These are phyloP conservation scores for Rhodotorula babjevae DNA, from an alignment of 768 basidiomycete genomes.

Conservation along the genomic window DNA sequence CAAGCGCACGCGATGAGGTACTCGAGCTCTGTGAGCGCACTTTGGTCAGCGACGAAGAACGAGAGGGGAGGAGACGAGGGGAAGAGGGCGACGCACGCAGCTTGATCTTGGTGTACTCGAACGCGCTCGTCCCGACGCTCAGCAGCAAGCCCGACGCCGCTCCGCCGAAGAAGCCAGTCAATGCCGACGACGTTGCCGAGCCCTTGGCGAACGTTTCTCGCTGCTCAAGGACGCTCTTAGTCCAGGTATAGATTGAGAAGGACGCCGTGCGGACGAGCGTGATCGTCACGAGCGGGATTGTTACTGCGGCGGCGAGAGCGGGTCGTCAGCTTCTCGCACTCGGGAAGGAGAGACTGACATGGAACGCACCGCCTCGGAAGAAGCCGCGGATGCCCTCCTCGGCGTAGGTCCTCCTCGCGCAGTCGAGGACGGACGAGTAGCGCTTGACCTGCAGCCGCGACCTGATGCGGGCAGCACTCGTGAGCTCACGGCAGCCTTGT, in stretches of 20 bases:
- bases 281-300: conserved; percentile 51
- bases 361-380: conserved; percentile 54
- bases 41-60: background rate
- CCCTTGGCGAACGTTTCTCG: conserved; percentile 54
- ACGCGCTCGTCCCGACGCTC: conserved; percentile 33
- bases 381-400: conserved; percentile 63
- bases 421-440: conserved; percentile 59
- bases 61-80: background rate
- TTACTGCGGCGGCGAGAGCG: conserved; percentile 6
- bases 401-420: conserved; percentile 65
- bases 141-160: conserved; percentile 38
- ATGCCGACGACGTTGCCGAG: conserved; percentile 5
- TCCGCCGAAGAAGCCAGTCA: conserved; percentile 36
- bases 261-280: conserved; percentile 94
- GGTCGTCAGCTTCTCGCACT: accelerated
- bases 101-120: conserved; percentile 37
- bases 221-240: conserved; percentile 67
- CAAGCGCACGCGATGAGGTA: conserved; percentile 38
- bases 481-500: too few relatives aligned
- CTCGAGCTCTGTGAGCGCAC: conserved; percentile 30
- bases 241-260: conserved; percentile 82
- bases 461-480: conserved; percentile 11
- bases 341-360: background rate
- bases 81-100: conserved; percentile 5
- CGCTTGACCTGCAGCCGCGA: conserved; percentile 39